Base-by-base conservation (phyloP, 352 stramenopile species). In the Phytophthora pistaciae region DNA sequence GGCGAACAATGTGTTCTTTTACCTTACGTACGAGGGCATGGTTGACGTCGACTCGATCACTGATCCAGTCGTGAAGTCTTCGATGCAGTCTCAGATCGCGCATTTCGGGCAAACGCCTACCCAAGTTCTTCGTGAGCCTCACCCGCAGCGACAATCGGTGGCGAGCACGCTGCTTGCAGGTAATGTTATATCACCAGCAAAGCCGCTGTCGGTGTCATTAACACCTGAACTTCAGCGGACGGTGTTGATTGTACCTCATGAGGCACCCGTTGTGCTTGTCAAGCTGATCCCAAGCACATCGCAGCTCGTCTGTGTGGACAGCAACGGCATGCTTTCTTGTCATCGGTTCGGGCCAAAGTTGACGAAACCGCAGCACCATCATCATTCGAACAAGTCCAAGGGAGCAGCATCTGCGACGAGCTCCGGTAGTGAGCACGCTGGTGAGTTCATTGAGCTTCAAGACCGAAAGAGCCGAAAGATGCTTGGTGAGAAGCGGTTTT, bases 1-100 rank as follows among this genome's bases (percentile, higher is more conserved):
- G 13, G 94, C 97, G 8, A 94, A 98, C 69, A 99, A 99, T 73
- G 79, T 99, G 10, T 99, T 99, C 75, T 99, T 99, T 75, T 98
- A 99, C 70, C 84, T 99, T 38, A 99, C 95, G 1, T 99, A 99
- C 70, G 97, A 99, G 84, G 98, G 98, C 48, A 97, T 97, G 77
- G 97, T 99, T 48, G 96, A 99, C 74, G 88, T 99, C 38, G 94
- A 99, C 70, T 97, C 96, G 7, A 97, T 98, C 74, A 78, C 97
- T 25, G 95, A 99, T 44, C 79, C 98, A 8, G 84, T 98, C 29
- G 81, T 96, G 29, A 94, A 96, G 70, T 97, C 96, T 44, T 98
- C 97, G 18, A 96, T 97, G 78, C 96, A 98, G 67, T 93, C 95
- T 68, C 97, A 99, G 74, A 99, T 99, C 36, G 92, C 98, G 53